Evolutionary conservation across 768 basidiomycete species (phyloP).

Genomic region (Leccinum pellstonianum): DNA sequence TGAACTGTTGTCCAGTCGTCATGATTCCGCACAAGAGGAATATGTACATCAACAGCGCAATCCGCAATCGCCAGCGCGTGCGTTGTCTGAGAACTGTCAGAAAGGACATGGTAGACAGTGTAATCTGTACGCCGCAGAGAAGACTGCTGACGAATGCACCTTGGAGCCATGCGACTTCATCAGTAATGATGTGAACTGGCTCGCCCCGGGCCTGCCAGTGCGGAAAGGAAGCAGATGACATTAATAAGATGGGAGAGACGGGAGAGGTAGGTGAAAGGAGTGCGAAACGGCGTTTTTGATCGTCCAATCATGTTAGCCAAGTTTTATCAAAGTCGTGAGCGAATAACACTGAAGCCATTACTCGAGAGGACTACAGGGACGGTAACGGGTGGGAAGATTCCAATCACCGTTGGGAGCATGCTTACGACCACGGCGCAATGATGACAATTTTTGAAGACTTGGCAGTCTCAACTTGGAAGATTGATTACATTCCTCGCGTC

Average conservation of each 20-base stretch:
- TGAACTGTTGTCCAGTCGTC: conserved; percentile 17
- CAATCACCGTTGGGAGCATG: neutral
- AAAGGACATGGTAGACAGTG: conserved; percentile 21
- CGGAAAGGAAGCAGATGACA: conserved; percentile 4
- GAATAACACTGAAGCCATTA: neutral
- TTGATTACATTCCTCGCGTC: neutral
- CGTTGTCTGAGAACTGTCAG: conserved; percentile 16
- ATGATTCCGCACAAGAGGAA: conserved; percentile 10
- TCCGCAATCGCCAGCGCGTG: conserved; percentile 9
- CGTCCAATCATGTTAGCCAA: neutral
- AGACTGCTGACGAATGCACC: conserved; percentile 22
- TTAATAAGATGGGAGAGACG: neutral
- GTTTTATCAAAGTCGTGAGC: conserved; percentile 9
- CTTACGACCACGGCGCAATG: neutral
- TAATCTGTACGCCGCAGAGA: conserved; percentile 21
- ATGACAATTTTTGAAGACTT: neutral
- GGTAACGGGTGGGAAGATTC: conserved; percentile 4
- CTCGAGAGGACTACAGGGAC: conserved; percentile 10
- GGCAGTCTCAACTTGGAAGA: neutral
- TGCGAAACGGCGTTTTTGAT: conserved; percentile 9
- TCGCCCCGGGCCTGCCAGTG: neutral
- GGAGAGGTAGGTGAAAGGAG: neutral
- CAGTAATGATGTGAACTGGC: neutral
- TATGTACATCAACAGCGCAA: conserved; percentile 17
- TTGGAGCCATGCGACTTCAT: conserved; percentile 22